Conservation (phyloP, 2,329 filamentous ascomycete species). For the Paraconiothyrium sp. region DNA sequence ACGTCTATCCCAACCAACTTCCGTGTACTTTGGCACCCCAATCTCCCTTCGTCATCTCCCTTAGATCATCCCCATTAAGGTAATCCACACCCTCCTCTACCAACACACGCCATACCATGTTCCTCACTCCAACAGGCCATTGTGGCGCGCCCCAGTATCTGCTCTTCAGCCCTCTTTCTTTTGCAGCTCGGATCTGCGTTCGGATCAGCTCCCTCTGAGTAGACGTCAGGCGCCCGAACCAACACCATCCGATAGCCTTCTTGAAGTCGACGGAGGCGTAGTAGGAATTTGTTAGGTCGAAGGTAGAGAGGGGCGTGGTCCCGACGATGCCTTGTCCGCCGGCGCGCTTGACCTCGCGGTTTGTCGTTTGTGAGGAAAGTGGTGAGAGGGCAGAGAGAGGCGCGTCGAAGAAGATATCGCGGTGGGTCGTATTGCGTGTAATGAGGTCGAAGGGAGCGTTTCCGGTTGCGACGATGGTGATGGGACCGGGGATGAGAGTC, state of each 20-base stretch:
- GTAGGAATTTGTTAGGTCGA: conserved; percentile 66
- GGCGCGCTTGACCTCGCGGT: conserved; percentile 8
- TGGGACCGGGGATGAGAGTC: conserved; percentile 51
- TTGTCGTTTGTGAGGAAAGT: not conserved
- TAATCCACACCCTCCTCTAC: conserved; percentile 65
- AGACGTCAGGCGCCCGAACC: conserved; percentile 58
- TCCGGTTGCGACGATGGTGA: conserved; percentile 65
- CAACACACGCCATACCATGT: conserved; percentile 64
- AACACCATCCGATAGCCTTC: conserved; percentile 61
- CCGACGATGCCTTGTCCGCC: conserved; percentile 59
- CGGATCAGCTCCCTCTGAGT: conserved; percentile 59
- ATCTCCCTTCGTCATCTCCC: conserved; percentile 57
- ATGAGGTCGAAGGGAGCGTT: conserved; percentile 62
- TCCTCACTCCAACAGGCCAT: conserved; percentile 64
- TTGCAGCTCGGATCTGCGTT: conserved; percentile 62
- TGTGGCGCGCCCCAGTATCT: conserved; percentile 66
- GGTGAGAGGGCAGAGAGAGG: conserved; percentile 43
- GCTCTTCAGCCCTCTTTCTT: conserved; percentile 62
- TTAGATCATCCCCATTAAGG: conserved; percentile 67
- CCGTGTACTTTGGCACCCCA: conserved; percentile 53
- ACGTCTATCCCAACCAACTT: conserved; percentile 30
- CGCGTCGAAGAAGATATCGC: conserved; percentile 66
- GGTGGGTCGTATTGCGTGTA: conserved; percentile 55
- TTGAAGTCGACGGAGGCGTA: conserved; percentile 71
- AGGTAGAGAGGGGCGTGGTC: conserved; percentile 46